Conservation (phyloP, 352 stramenopile species). For the Globisporangium takayamanum region DNA sequence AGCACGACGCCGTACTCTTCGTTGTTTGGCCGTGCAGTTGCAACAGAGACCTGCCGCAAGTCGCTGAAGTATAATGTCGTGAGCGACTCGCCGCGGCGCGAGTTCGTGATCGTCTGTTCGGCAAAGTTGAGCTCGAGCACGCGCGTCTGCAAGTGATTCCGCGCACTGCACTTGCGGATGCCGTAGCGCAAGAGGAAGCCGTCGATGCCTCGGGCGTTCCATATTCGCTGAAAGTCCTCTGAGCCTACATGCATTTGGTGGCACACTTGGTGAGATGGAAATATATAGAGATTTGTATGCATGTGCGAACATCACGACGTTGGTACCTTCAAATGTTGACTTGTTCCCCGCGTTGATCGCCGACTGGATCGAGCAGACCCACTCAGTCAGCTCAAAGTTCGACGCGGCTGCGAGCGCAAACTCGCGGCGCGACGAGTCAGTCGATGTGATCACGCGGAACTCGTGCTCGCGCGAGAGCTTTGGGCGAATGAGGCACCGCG, state of each 20-base stretch:
- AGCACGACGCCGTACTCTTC: constrained; percentile 70
- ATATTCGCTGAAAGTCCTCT: constrained; percentile 65
- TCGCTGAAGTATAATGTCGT: constrained; percentile 74
- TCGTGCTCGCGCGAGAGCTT: constrained; percentile 62
- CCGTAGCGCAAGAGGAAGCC: constrained; percentile 80
- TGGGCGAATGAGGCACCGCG: constrained; percentile 49
- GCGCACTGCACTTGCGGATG: constrained; percentile 69
- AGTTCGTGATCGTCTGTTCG: constrained; percentile 78
- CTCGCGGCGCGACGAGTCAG: constrained; percentile 58
- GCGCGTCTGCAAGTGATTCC: constrained; percentile 77
- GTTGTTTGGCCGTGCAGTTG: constrained; percentile 27
- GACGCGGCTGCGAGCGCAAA: constrained; percentile 55
- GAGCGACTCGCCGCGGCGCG: constrained; percentile 67
- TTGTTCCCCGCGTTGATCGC: constrained; percentile 79
- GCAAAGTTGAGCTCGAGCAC: constrained; percentile 85
- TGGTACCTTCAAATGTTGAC: constrained; percentile 56
- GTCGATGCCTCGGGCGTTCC: constrained; percentile 72
- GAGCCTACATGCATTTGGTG: constrained; percentile 6
- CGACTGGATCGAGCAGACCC: constrained; percentile 73
- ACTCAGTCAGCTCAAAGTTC: constrained; percentile 78
- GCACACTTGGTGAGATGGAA: background rate
- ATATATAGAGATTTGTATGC: background rate
- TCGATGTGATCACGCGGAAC: constrained; percentile 74
- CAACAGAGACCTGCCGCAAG: constrained; percentile 38
- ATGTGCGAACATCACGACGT: background rate